Percentiles rank a stretch among this genome's conserved stretches.
These are phyloP conservation scores for Solanum arcanum DNA, from an alignment of 257 asterid species.

Conservation along the genomic window DNA sequence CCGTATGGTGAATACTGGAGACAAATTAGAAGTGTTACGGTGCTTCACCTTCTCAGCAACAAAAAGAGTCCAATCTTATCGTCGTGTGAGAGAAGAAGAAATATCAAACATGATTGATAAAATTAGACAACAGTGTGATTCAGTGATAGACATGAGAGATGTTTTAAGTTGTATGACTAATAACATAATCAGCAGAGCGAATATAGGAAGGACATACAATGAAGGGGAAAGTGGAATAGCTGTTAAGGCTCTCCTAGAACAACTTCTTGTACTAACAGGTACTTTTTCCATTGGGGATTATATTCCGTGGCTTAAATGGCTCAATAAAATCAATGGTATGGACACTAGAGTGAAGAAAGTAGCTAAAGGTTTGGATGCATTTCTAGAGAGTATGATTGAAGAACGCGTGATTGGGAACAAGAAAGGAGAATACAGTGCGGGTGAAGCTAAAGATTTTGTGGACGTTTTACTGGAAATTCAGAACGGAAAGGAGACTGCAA, in stretches of 20 bases:
- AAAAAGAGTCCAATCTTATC: conserved; percentile 31
- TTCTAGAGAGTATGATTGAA: conserved; percentile 14
- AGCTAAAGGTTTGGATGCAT: conserved; percentile 10
- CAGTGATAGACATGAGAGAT: conserved; percentile 16
- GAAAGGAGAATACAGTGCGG: neutral
- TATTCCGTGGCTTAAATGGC: conserved; percentile 23
- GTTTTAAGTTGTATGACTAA: conserved; percentile 8
- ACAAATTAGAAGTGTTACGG: conserved; percentile 17
- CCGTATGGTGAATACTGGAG: conserved; percentile 40
- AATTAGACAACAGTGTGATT: too few relatives aligned
- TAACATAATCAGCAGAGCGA: conserved; percentile 26
- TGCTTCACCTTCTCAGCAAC: conserved; percentile 31
- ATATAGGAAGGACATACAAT: conserved; percentile 26
- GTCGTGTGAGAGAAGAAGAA: conserved; percentile 23
- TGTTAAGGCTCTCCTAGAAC: neutral
- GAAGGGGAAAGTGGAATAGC: conserved; percentile 18
- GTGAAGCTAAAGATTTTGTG: conserved; percentile 3
- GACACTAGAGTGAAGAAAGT: conserved; percentile 2
- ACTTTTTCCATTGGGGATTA: conserved; percentile 1
- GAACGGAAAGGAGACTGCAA: conserved; percentile 2
- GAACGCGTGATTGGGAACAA: neutral
- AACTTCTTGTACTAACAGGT: neutral
- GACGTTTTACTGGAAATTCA: conserved; percentile 15
- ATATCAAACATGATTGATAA: neutral
- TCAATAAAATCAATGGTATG: conserved; percentile 15